Percentiles rank a stretch among this genome's conserved stretches.
Conservation (phyloP, 352 stramenopile genomes). For the Globisporangium solare region DNA sequence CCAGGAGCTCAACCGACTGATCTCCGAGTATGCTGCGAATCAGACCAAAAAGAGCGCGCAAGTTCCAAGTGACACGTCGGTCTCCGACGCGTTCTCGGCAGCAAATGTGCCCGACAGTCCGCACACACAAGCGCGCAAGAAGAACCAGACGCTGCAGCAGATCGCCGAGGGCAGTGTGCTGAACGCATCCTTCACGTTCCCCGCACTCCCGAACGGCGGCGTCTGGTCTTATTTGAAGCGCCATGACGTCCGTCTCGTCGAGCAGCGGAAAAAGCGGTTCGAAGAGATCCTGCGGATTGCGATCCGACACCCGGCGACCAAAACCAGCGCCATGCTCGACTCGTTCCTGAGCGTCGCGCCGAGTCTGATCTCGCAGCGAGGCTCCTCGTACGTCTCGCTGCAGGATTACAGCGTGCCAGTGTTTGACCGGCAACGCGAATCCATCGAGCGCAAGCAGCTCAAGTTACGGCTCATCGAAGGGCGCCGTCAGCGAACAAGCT, state of each 20-base stretch:
- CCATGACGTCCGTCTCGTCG: slow-evolving; percentile 70
- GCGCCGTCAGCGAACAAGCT: slow-evolving; percentile 36
- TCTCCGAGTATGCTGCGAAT: slow-evolving; percentile 26
- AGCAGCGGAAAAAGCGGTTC: slow-evolving; percentile 78
- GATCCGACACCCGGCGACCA: slow-evolving; percentile 71
- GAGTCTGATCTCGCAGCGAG: slow-evolving; percentile 37
- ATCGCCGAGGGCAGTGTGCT: slow-evolving; percentile 25
- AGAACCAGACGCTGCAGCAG: slow-evolving; percentile 20
- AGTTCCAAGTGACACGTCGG: not conserved
- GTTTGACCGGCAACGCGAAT: slow-evolving; percentile 69
- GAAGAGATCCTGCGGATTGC: slow-evolving; percentile 78
- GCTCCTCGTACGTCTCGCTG: slow-evolving; percentile 48
- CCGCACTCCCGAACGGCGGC: slow-evolving; percentile 56
- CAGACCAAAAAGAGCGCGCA: slow-evolving; percentile 1
- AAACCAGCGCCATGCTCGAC: slow-evolving; percentile 55
- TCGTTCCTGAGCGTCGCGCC: slow-evolving; percentile 73
- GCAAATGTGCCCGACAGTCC: slow-evolving; percentile 23
- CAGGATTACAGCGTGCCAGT: slow-evolving; percentile 69
- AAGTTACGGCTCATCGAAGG: slow-evolving; percentile 69
- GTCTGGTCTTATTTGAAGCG: slow-evolving; percentile 83
- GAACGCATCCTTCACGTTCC: slow-evolving; percentile 32
- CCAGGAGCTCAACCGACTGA: slow-evolving; percentile 52
- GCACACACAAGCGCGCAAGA: slow-evolving; percentile 18
- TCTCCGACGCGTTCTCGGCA: slow-evolving; percentile 16
- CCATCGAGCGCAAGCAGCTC: slow-evolving; percentile 67